phyloP scores from a whole-genome alignment of 2,329 filamentous ascomycete genomes.

The Furcasterigmium sp. region DNA sequence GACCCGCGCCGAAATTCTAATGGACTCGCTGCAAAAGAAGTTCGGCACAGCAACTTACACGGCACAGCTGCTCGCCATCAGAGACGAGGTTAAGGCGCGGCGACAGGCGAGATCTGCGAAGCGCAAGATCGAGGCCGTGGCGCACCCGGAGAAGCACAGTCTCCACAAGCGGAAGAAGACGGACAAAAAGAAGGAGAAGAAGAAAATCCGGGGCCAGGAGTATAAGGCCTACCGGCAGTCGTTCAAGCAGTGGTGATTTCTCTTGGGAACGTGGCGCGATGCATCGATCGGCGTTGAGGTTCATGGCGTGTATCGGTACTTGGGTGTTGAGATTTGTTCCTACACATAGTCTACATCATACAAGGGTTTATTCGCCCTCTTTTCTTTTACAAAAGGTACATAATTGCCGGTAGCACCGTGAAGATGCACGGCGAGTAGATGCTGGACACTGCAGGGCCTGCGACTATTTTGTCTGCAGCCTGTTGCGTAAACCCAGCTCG shows the following conservation, averaged over 20 bases:
- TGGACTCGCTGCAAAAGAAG: conserved; percentile 80
- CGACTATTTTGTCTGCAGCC: too few species aligned
- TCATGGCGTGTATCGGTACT: background rate
- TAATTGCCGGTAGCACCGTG: background rate
- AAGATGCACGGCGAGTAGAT: too few species aligned
- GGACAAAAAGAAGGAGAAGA: conserved; percentile 77
- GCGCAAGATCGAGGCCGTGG: conserved; percentile 82
- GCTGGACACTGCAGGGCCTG: too few species aligned
- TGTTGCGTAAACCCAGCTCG: too few species aligned
- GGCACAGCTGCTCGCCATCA: conserved; percentile 65
- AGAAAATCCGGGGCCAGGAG: conserved; percentile 72
- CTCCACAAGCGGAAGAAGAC: conserved; percentile 77
- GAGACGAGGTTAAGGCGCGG: conserved; percentile 65
- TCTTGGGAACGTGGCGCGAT: background rate
- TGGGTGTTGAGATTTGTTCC: too few species aligned
- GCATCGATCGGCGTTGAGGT: conserved; percentile 12
- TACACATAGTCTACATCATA: conserved; percentile 9
- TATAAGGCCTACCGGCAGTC: conserved; percentile 67
- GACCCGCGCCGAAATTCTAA: conserved; percentile 66
- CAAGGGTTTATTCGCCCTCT: conserved; percentile 8
- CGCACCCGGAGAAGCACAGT: conserved; percentile 72
- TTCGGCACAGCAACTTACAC: conserved; percentile 78
- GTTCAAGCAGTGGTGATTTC: conserved; percentile 46
- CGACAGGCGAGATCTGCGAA: conserved; percentile 74
- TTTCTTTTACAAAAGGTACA: conserved; percentile 3